Evolutionary conservation across 176 grass and related monocot species (phyloP).

Genomic region (Coix lacrymajobi): DNA sequence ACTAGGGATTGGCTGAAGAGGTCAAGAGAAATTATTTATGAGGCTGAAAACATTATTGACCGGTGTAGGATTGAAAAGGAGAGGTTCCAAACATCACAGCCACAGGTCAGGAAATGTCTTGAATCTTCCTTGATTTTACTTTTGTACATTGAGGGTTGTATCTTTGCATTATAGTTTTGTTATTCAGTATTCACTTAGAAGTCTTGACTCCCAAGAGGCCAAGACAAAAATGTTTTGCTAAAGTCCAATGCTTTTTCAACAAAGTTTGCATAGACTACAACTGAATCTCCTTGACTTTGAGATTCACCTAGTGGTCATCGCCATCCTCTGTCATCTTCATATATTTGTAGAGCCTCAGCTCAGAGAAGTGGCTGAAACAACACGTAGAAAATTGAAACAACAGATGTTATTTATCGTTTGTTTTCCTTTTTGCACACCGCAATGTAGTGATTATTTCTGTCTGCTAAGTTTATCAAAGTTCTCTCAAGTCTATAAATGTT

Average conservation of each 20-base stretch:
- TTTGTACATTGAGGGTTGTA: neutral
- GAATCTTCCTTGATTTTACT: neutral
- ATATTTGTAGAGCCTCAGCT: neutral
- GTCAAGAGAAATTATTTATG: constrained; percentile 26
- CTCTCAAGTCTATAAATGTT: neutral
- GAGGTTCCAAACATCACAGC: neutral
- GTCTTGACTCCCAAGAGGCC: neutral
- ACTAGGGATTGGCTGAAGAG: constrained; percentile 33
- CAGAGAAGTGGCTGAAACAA: neutral
- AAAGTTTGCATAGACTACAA: neutral
- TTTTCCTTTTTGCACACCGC: neutral
- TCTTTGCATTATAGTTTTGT: neutral
- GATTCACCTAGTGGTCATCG: neutral
- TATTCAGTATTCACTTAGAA: neutral
- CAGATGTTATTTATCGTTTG: neutral
- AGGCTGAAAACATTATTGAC: constrained; percentile 38
- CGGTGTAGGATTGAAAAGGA: constrained; percentile 28
- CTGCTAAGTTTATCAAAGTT: neutral
- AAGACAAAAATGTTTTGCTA: neutral
- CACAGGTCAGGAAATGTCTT: constrained; percentile 17
- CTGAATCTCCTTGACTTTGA: neutral
- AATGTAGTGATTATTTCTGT: neutral
- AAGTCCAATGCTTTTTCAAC: neutral
- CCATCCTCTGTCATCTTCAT: neutral
- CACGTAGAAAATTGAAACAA: neutral